Conservation (phyloP, 495 filamentous ascomycete species). For the Hyaloscypha hepaticicola region DNA sequence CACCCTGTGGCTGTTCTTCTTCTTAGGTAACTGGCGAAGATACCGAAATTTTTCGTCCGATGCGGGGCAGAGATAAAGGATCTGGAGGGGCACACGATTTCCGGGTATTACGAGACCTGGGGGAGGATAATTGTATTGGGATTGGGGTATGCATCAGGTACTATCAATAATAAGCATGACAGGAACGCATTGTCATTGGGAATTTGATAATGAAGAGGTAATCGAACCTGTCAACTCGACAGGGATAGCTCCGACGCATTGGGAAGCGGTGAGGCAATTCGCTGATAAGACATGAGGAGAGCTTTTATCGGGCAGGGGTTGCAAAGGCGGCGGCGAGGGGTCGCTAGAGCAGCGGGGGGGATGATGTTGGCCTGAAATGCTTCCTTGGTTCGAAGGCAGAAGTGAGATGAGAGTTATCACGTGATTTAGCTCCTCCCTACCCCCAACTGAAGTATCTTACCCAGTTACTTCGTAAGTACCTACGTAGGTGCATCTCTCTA, state of each 20-base stretch:
- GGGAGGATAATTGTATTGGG: neutral
- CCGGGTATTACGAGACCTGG: neutral
- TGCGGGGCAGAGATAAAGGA: conserved; percentile 22
- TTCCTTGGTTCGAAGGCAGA: neutral
- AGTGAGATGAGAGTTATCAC: neutral
- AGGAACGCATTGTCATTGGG: conserved; percentile 13
- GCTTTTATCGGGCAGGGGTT: conserved; percentile 21
- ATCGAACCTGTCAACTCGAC: conserved; percentile 12
- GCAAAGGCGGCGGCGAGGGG: neutral
- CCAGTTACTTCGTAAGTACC: no score
- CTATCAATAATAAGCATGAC: conserved; percentile 11
- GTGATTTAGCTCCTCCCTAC: neutral
- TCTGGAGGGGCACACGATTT: conserved; percentile 6
- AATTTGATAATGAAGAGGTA: conserved; percentile 30
- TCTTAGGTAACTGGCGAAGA: conserved; percentile 13
- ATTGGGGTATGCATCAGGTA: neutral
- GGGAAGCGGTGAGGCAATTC: conserved; percentile 25
- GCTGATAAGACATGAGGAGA: conserved; percentile 25
- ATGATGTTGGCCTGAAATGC: neutral
- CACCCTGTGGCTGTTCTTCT: neutral
- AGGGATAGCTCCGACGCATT: conserved; percentile 1
- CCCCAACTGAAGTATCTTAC: no score
- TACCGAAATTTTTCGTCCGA: conserved; percentile 1
- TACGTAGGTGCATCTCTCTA: no score
- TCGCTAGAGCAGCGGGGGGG: conserved; percentile 1